Evolutionary conservation across 768 basidiomycete genomes (phyloP).

Genomic region (Nevesoporus exiguus): DNA sequence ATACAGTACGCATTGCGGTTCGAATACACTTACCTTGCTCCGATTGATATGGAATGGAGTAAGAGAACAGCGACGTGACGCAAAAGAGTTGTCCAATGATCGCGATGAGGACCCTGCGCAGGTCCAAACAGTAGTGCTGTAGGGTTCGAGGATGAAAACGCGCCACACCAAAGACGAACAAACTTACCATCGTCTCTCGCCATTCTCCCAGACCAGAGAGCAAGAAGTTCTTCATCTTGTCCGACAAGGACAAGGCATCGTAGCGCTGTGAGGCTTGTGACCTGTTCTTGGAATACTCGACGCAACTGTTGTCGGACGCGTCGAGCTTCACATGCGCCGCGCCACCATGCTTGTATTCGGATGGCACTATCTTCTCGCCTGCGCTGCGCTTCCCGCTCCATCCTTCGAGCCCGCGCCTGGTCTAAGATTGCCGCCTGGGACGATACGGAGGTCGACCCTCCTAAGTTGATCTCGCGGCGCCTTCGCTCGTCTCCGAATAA

Average conservation of each 20-base stretch:
- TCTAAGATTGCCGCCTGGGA: constrained; percentile 57
- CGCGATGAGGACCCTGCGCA: constrained; percentile 34
- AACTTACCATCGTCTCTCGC: constrained; percentile 21
- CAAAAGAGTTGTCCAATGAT: constrained; percentile 63
- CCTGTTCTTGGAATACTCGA: constrained; percentile 48
- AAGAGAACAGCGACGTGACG: constrained; percentile 47
- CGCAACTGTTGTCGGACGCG: constrained; percentile 45
- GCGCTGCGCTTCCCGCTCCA: constrained; percentile 54
- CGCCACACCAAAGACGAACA: neutral
- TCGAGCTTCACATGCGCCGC: constrained; percentile 44
- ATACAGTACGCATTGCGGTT: neutral
- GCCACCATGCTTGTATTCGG: constrained; percentile 69
- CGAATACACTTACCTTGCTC: constrained; percentile 45
- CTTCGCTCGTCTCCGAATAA: constrained; percentile 49
- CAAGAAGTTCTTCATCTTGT: constrained; percentile 32
- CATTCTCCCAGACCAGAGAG: constrained; percentile 30
- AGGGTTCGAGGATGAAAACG: constrained; percentile 2
- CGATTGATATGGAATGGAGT: constrained; percentile 47
- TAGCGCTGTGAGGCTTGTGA: constrained; percentile 52
- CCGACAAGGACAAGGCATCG: constrained; percentile 66
- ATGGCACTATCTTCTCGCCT: constrained; percentile 55
- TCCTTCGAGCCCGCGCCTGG: constrained; percentile 56
- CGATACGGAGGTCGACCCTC: constrained; percentile 53
- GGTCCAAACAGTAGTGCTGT: constrained; percentile 42
- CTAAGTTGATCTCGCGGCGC: constrained; percentile 71